A percentile compares a stretch with the other conserved stretches of the same genome.
phyloP scores from a whole-genome alignment of 805 yeast genomes.

The Sungouiozyma intestinalis region DNA sequence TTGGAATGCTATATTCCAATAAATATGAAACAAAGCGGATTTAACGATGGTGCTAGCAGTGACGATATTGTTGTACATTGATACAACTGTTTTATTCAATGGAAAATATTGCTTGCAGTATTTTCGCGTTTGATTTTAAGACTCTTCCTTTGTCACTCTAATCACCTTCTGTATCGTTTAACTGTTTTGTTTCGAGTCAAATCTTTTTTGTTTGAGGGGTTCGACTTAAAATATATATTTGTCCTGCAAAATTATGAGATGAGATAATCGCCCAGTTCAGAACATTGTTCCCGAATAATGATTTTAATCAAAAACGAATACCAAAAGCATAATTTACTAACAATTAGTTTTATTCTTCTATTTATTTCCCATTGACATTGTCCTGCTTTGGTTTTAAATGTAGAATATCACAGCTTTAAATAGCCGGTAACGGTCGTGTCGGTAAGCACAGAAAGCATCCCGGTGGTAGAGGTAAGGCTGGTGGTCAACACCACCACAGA shows the following conservation, averaged over 20 bases:
- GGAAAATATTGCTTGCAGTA: background rate
- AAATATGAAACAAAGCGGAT: no score
- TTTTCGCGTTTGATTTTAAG: background rate
- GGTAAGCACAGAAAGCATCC: constrained; percentile 99
- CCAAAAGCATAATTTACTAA: background rate
- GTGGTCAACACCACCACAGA: constrained; percentile 99
- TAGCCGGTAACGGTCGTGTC: constrained; percentile 99
- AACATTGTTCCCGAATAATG: background rate
- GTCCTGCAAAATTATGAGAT: background rate
- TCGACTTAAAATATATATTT: background rate
- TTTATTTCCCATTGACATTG: background rate
- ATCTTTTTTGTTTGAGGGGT: background rate
- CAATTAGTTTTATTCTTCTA: background rate
- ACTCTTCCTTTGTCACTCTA: constrained; percentile 6
- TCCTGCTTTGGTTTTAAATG: background rate
- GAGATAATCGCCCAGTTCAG: background rate
- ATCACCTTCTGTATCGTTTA: background rate
- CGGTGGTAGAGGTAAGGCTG: constrained; percentile 99
- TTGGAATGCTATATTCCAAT: background rate
- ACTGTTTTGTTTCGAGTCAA: background rate
- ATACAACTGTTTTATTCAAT: background rate
- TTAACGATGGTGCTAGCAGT: background rate
- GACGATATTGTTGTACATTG: background rate
- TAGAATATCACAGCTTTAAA: constrained; percentile 6
- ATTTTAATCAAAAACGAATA: no score